Base-by-base conservation (phyloP, 2,329 filamentous ascomycete genomes). In the Alternaria sp. region DNA sequence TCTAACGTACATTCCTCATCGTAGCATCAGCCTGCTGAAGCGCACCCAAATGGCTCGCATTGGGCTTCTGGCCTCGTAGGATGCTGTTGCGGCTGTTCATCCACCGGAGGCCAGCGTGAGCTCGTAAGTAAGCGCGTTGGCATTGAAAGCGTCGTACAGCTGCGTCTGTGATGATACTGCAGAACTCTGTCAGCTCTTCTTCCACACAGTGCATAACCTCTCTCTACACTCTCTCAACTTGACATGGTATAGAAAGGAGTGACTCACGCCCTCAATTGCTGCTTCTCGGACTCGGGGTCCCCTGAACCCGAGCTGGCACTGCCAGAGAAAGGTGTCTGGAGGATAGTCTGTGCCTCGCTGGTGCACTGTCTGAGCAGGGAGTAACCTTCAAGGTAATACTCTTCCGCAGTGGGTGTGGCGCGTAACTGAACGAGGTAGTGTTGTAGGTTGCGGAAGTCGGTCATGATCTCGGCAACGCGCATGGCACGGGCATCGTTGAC, bases 401-500 rank as follows among this genome's bases (percentile, higher is more conserved):
- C 85, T 54, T 86, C 85, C 41, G 83, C 79, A 5, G 83, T 80
- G 30, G 84, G 81, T 20, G 81, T 81, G 28, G 82, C 80, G 60
- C 83, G 82, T 60, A 87, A 82, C 62, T 86, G 81, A 30, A 83
- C 81, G 58, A 89, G 86, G 72, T 88, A 86, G 63, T 85, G 76
- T 65, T 89, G 85, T 4, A 89, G 78, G 57, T 85, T 87, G 54
- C 87, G 85, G 73, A 87, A 90, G 78, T 90, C 87, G 64, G 84
- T 84, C 80, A 90, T 87, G 72, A 90, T 84, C 76, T 90, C 87
- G 48, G 86, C 82, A 66, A 90, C 79, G 67, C 87, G 84, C 74
- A 89, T 81, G 51, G 87, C 87, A 71, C 87, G 85, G 60, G 86
- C 86, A 73, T 89, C 83, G 72, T 90, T 90, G 68, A 88, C 87